Conservation (phyloP, 345 rosid genomes). For the Heritiera fomes region DNA sequence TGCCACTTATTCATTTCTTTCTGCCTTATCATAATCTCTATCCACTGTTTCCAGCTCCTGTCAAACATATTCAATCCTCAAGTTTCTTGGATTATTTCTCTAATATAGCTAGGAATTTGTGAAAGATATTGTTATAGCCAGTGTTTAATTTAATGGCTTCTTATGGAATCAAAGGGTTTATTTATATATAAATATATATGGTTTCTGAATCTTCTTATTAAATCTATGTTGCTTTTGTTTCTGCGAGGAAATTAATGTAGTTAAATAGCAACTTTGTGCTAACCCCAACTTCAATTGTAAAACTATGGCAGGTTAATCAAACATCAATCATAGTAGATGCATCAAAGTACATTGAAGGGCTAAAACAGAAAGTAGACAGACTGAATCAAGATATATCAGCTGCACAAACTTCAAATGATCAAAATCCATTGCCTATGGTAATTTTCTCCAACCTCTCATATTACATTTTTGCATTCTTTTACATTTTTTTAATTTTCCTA, state of each 20-base stretch:
- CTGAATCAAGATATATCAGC: constrained; percentile 51
- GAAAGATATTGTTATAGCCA: too few relatives aligned
- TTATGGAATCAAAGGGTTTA: too few relatives aligned
- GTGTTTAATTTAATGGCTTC: too few relatives aligned
- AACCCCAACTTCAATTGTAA: background rate
- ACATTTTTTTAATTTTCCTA: background rate
- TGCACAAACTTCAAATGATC: constrained; percentile 40
- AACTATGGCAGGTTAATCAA: constrained; percentile 50
- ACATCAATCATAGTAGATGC: constrained; percentile 76
- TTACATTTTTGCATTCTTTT: too few relatives aligned
- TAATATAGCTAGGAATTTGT: too few relatives aligned
- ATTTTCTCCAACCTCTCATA: background rate
- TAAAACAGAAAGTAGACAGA: constrained; percentile 68
- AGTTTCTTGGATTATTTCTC: background rate
- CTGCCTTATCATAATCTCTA: background rate
- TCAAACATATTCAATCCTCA: background rate
- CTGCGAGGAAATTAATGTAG: background rate
- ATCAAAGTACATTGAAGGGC: constrained; percentile 75
- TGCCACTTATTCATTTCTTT: background rate
- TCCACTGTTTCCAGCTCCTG: background rate
- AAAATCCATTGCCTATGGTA: constrained; percentile 46
- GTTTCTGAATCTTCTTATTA: background rate
- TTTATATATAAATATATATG: too few relatives aligned
- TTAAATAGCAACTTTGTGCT: background rate
- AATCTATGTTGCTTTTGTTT: background rate